Conservation (phyloP, 2,329 filamentous ascomycete genomes). For the Orbilia quercus region DNA sequence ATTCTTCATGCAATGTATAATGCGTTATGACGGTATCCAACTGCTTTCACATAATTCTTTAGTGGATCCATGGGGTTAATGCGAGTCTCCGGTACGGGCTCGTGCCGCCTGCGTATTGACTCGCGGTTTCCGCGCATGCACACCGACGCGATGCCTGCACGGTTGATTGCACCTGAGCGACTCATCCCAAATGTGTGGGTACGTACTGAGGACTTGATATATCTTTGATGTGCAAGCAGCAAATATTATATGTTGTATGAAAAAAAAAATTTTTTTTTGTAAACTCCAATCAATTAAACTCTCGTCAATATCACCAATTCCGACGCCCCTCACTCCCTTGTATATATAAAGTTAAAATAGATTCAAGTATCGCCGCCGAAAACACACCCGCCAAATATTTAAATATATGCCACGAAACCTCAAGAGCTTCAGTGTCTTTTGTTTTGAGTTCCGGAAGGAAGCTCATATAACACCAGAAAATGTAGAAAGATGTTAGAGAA, state of each 20-base stretch:
- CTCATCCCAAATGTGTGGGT: too few relatives aligned
- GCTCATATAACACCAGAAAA: slow-evolving; percentile 46
- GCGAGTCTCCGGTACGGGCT: slow-evolving; percentile 20
- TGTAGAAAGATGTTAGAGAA: slow-evolving; percentile 5
- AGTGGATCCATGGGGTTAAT: too few relatives aligned
- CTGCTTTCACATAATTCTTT: background rate
- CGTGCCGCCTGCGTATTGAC: background rate
- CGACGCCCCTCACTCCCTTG: slow-evolving; percentile 7
- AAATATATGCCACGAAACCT: background rate
- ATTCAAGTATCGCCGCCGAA: slow-evolving; percentile 8
- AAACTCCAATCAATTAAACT: slow-evolving; percentile 7
- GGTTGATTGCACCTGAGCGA: background rate
- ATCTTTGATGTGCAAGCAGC: too few relatives aligned
- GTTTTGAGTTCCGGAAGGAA: slow-evolving; percentile 19
- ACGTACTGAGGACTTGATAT: too few relatives aligned
- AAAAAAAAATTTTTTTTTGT: slow-evolving; percentile 10
- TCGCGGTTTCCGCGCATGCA: background rate
- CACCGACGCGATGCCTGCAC: slow-evolving; percentile 8
- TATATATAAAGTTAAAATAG: slow-evolving; percentile 33
- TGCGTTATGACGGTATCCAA: slow-evolving; percentile 20
- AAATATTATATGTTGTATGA: background rate
- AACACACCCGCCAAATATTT: background rate
- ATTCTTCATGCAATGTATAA: slow-evolving; percentile 2
- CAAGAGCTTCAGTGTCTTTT: background rate
- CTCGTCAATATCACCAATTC: background rate